A percentile compares a stretch with the other conserved stretches of the same genome.
Evolutionary conservation across 2,329 filamentous ascomycete genomes (phyloP).

Genomic region (Pezicula rhizophila): DNA sequence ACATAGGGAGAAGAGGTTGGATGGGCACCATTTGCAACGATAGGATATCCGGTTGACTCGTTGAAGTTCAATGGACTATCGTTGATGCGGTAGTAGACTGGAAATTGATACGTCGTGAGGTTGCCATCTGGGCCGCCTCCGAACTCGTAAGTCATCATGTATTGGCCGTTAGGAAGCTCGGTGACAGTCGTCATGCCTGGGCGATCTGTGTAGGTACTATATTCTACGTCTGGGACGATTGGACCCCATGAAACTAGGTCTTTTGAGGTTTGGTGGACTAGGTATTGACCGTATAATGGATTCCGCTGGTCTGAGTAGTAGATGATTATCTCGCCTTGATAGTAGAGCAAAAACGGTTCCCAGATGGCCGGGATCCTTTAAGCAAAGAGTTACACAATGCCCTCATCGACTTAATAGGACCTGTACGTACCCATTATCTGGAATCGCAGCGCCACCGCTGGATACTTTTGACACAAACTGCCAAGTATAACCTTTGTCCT

Average conservation of each 20-base stretch:
- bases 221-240: slow-evolving; percentile 56
- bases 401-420: no score
- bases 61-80: slow-evolving; percentile 24
- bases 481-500: slow-evolving; percentile 56
- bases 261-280: slow-evolving; percentile 51
- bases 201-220: slow-evolving; percentile 54
- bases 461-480: slow-evolving; percentile 62
- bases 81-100: slow-evolving; percentile 27
- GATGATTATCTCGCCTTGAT: slow-evolving; percentile 52
- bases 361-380: slow-evolving; percentile 54
- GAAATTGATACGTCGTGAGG: slow-evolving; percentile 19
- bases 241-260: slow-evolving; percentile 56
- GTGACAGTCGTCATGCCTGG: slow-evolving; percentile 64
- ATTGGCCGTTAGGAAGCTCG: slow-evolving; percentile 46
- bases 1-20: slow-evolving; percentile 24
- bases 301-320: slow-evolving; percentile 71
- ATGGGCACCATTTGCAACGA: slow-evolving; percentile 21
- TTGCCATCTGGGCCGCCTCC: slow-evolving; percentile 18
- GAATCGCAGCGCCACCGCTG: slow-evolving; percentile 50
- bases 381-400: no score
- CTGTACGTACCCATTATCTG: slow-evolving; percentile 42
- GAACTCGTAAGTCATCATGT: slow-evolving; percentile 57
- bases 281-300: slow-evolving; percentile 59
- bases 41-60: slow-evolving; percentile 12
- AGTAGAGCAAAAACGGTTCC: slow-evolving; percentile 62